Evolutionary conservation across 371 early-diverging fungal genomes (phyloP).

Genomic region (Rhizopus delemar): DNA sequence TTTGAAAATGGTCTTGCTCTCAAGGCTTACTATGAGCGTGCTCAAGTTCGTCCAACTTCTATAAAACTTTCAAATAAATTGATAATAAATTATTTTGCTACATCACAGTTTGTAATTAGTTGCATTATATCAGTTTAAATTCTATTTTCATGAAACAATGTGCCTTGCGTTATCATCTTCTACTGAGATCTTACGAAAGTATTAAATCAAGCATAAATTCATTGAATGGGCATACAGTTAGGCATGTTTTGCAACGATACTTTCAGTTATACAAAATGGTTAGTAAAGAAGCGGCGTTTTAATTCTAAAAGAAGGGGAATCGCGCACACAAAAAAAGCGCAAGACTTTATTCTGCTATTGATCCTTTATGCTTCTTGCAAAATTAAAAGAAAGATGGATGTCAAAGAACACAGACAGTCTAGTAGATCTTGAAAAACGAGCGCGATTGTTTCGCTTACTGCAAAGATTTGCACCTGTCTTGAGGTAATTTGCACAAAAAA

Average conservation of each 20-base stretch:
- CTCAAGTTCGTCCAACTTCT: slow-evolving; percentile 36
- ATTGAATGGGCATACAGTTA: no score
- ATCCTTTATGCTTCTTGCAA: slow-evolving; percentile 15
- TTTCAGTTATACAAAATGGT: no score
- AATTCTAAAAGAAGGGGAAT: neutral
- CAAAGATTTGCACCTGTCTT: slow-evolving; percentile 23
- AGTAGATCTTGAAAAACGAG: slow-evolving; percentile 19
- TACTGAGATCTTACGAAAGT: no score
- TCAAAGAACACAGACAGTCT: neutral
- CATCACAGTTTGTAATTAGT: no score
- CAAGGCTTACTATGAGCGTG: slow-evolving; percentile 36
- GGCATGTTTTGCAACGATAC: no score
- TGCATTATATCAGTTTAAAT: no score
- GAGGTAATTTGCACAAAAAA: slow-evolving; percentile 18
- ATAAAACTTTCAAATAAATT: slow-evolving; percentile 21
- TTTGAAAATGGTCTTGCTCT: slow-evolving; percentile 31
- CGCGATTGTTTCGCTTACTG: slow-evolving; percentile 12
- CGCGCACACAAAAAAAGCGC: no score
- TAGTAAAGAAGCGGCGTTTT: neutral
- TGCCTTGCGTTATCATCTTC: no score
- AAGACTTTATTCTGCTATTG: neutral
- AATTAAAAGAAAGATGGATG: slow-evolving; percentile 17
- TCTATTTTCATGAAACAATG: no score
- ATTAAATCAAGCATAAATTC: no score
- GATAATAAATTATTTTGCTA: no score